Conservation (phyloP, 2,329 filamentous ascomycete species). For the Cercospora zeina region DNA sequence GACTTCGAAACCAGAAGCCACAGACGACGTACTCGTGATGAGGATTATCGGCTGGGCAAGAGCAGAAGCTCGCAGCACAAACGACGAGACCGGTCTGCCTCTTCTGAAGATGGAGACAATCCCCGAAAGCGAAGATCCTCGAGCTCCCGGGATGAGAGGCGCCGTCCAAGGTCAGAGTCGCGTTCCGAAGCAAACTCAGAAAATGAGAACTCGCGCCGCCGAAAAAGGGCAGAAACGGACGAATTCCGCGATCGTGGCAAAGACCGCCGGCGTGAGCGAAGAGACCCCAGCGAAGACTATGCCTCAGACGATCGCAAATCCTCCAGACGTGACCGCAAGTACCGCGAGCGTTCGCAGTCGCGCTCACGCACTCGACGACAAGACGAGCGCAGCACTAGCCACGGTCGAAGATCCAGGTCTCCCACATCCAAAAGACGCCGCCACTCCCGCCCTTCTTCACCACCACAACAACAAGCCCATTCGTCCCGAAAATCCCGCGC, state of each 20-base stretch:
- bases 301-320: constrained; percentile 17
- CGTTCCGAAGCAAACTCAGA: constrained; percentile 7
- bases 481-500: constrained; percentile 42
- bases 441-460: constrained; percentile 43
- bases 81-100: constrained; percentile 19
- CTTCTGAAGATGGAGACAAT: constrained; percentile 12
- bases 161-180: neutral
- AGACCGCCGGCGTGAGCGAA: constrained; percentile 18
- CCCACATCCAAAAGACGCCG: constrained; percentile 40
- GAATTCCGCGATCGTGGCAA: constrained; percentile 9
- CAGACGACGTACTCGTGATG: constrained; percentile 4
- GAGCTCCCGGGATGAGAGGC: neutral
- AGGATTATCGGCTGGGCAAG: constrained; percentile 4
- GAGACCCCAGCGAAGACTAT: constrained; percentile 20
- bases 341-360: constrained; percentile 27
- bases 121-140: constrained; percentile 15
- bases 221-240: constrained; percentile 14
- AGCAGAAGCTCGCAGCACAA: neutral
- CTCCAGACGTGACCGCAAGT: constrained; percentile 25
- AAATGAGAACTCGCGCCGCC: constrained; percentile 13
- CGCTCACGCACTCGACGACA: constrained; percentile 30
- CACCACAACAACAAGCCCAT: constrained; percentile 38
- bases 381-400: constrained; percentile 25
- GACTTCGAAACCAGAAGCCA: constrained; percentile 3
- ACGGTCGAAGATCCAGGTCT: constrained; percentile 34